These are phyloP conservation scores for Tricholoma matsutake DNA, from an alignment of 768 basidiomycete genomes.

Conservation along the genomic window DNA sequence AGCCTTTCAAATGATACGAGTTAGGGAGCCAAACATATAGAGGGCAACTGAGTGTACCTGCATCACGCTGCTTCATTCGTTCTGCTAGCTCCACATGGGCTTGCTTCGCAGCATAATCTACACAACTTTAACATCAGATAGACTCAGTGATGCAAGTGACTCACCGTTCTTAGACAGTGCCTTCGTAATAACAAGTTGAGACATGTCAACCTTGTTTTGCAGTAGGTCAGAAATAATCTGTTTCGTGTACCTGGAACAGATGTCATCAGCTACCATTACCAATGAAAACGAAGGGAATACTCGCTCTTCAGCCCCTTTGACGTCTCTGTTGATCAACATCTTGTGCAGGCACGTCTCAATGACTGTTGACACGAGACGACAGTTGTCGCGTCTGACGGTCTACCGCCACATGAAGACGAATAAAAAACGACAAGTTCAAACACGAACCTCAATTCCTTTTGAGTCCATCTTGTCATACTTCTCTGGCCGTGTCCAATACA, in stretches of 20 bases:
- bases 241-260: constrained; percentile 74
- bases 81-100: constrained; percentile 96
- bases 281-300: not conserved
- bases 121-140: not conserved
- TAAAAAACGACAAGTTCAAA: not conserved
- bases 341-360: constrained; percentile 98
- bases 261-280: constrained; percentile 2
- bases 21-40: not conserved
- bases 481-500: constrained; percentile 95
- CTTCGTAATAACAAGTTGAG: constrained; percentile 98
- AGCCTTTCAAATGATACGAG: constrained; percentile 46
- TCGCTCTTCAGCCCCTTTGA: constrained; percentile 89
- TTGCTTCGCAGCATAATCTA: constrained; percentile 93
- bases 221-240: constrained; percentile 90
- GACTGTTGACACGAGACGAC: constrained; percentile 95
- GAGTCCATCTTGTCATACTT: constrained; percentile 99
- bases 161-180: constrained; percentile 84
- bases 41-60: constrained; percentile 44
- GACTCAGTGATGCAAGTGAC: constrained; percentile 9
- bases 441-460: constrained; percentile 92
- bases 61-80: constrained; percentile 94
- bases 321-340: constrained; percentile 94
- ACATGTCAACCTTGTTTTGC: constrained; percentile 98
- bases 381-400: constrained; percentile 98
- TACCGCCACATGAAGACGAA: constrained; percentile 27